Conservation (phyloP, 805 yeast species). For the Candida mattraensis region DNA sequence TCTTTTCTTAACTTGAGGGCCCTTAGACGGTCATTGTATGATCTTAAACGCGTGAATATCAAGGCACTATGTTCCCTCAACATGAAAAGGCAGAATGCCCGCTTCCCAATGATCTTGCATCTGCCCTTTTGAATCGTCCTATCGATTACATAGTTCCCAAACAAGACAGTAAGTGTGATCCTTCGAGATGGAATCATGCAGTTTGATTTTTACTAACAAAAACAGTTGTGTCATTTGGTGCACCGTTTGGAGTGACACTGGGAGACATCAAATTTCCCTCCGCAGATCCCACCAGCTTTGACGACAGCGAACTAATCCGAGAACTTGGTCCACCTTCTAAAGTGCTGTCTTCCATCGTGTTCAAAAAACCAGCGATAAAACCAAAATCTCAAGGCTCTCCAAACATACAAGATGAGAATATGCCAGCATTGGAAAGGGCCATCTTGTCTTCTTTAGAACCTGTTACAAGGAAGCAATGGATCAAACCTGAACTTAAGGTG, state of each 20-base stretch:
- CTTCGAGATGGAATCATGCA: too few species aligned
- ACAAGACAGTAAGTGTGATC: conserved; percentile 35
- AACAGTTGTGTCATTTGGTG: conserved; percentile 26
- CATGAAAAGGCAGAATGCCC: not conserved
- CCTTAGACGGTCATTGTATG: too few species aligned
- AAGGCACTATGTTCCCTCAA: not conserved
- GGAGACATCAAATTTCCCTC: conserved; percentile 5
- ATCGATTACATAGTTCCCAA: conserved; percentile 39
- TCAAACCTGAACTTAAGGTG: conserved; percentile 31
- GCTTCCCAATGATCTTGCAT: conserved; percentile 17
- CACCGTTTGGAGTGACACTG: conserved; percentile 27
- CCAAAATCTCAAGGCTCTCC: conserved; percentile 2
- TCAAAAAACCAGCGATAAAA: conserved; percentile 36
- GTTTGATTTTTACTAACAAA: not conserved
- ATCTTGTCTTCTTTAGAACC: conserved; percentile 13
- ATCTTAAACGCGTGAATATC: too few species aligned
- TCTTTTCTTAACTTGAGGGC: too few species aligned
- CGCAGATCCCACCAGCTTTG: conserved; percentile 16
- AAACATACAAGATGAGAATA: not conserved
- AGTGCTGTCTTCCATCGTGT: conserved; percentile 26
- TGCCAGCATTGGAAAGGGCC: conserved; percentile 15
- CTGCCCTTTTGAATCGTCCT: conserved; percentile 32
- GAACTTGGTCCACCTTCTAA: conserved; percentile 20
- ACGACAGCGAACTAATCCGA: conserved; percentile 26
- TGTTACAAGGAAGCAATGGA: conserved; percentile 19